These are phyloP conservation scores for Talaromyces wortmannii DNA, from an alignment of 495 filamentous ascomycete species.

Conservation along the genomic window DNA sequence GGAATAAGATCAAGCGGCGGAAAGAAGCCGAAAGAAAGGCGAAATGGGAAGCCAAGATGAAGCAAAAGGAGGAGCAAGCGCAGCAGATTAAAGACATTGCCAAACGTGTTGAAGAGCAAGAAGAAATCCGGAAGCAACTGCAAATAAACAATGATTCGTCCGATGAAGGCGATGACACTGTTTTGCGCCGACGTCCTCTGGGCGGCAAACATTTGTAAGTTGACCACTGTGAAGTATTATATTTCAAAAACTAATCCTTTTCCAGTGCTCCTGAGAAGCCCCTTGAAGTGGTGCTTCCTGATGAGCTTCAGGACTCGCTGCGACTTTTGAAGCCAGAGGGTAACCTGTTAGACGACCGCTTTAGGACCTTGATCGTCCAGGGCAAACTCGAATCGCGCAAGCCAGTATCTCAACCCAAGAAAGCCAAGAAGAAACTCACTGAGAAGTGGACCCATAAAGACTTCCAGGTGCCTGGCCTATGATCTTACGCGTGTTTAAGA, in stretches of 20 bases:
- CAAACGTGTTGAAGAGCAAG: constrained; percentile 53
- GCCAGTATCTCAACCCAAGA: constrained; percentile 69
- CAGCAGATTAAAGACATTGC: constrained; percentile 59
- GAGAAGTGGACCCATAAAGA: constrained; percentile 99
- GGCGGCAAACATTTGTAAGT: constrained; percentile 60
- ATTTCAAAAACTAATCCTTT: constrained; percentile 15
- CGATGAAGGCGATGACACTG: constrained; percentile 45
- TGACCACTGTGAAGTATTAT: not conserved
- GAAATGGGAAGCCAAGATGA: constrained; percentile 64
- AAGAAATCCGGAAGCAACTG: constrained; percentile 34
- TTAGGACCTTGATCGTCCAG: constrained; percentile 77
- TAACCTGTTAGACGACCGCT: constrained; percentile 84
- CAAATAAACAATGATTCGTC: constrained; percentile 48
- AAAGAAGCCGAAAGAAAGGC: constrained; percentile 76
- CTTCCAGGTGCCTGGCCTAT: constrained; percentile 55
- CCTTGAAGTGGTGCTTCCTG: constrained; percentile 83
- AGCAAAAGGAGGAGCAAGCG: constrained; percentile 59
- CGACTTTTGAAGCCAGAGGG: constrained; percentile 88
- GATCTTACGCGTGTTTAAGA: not conserved
- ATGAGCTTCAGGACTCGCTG: constrained; percentile 89
- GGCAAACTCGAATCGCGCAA: constrained; percentile 83
- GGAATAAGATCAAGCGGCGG: constrained; percentile 78
- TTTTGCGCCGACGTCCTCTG: constrained; percentile 65
- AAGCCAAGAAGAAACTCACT: constrained; percentile 67
- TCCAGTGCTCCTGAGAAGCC: constrained; percentile 65